Evolutionary conservation across 495 filamentous ascomycete genomes (phyloP).

Genomic region (Hypoxylon crocopeplum): DNA sequence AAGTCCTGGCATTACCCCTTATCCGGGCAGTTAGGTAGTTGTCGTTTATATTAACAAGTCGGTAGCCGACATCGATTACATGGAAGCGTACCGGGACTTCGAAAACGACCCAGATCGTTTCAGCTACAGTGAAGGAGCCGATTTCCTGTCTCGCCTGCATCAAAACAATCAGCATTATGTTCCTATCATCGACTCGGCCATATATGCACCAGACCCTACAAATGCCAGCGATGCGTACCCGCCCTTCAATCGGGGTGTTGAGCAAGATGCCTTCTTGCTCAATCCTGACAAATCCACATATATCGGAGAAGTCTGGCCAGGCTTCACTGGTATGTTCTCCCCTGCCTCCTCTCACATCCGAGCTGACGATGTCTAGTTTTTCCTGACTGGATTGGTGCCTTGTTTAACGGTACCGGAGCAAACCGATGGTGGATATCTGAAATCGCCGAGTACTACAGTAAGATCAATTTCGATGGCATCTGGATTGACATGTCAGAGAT

Average conservation of each 20-base stretch:
- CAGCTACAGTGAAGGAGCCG: constrained; percentile 65
- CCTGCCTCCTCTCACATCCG: constrained; percentile 49
- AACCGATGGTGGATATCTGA: constrained; percentile 76
- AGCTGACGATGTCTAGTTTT: constrained; percentile 56
- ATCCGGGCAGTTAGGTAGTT: neutral
- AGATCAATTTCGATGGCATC: constrained; percentile 78
- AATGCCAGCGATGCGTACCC: constrained; percentile 75
- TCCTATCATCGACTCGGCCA: constrained; percentile 83
- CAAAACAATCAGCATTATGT: constrained; percentile 74
- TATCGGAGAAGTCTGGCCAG: constrained; percentile 87
- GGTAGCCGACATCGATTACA: constrained; percentile 85
- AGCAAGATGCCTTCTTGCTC: constrained; percentile 70
- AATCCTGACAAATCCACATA: constrained; percentile 74
- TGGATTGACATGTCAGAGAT: constrained; percentile 93
- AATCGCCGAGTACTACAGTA: constrained; percentile 63
- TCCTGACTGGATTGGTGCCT: constrained; percentile 62
- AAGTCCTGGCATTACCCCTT: constrained; percentile 11
- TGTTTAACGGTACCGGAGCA: constrained; percentile 64
- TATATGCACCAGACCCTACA: constrained; percentile 77
- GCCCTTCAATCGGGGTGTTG: constrained; percentile 71
- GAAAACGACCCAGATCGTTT: constrained; percentile 75
- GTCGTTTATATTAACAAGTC: constrained; percentile 54
- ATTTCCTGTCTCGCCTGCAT: constrained; percentile 72
- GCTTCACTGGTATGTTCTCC: constrained; percentile 60
- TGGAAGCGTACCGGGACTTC: constrained; percentile 72